Evolutionary conservation across 1,139 yeast genomes (phyloP), one percentile per base, ranked within the genome.

Genomic region (Pichiaceae sp.): DNA sequence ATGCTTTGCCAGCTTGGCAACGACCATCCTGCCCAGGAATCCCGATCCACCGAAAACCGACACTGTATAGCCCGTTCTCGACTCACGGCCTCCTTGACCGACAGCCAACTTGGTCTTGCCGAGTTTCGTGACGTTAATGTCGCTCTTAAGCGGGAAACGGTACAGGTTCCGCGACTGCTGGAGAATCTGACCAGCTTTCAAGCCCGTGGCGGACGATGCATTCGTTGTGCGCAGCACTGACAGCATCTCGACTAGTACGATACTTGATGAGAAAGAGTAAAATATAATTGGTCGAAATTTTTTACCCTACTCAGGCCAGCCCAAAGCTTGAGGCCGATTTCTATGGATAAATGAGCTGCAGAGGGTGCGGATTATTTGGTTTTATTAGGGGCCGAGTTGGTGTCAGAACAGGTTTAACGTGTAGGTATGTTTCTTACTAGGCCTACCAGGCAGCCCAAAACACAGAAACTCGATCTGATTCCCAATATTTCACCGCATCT

Each of bases 21-120:
- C 71, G 45, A 85, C 60, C 49, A 81, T 74, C 39, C 87, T 74
- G 29, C 95, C 95, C 43, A 85, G 64, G 59, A 80, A 78, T 1
- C 95, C 95, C 37, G 77, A 63, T 26, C 84, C 87, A 11, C 95
- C 95, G 53, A 85, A 85, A 3, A 85, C 91, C 5, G 95, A 84
- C 21, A 91, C 95, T 5, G 91, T 83, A 63, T 78, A 83, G 2
- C 95, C 95, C n/a, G 91, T 79, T 65, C 94, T 72, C 28, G 95
- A 84, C 8, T 94, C 81, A 45, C 86, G 72, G 30, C 95, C 95
- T 32, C 94, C 94, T 35, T 75, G 63, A 42, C 95, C 95, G 29
- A 69, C 68, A 17, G 83, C 60, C 37, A 81, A 58, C 49, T 77
- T 70, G 31, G 86, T 79, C 55, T 85, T 83, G 28, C 95, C 95